A percentile compares a stretch with the other conserved stretches of the same genome.
Evolutionary conservation across 2,329 filamentous ascomycete genomes (phyloP).

Genomic region (Dactylellina haptotyla): DNA sequence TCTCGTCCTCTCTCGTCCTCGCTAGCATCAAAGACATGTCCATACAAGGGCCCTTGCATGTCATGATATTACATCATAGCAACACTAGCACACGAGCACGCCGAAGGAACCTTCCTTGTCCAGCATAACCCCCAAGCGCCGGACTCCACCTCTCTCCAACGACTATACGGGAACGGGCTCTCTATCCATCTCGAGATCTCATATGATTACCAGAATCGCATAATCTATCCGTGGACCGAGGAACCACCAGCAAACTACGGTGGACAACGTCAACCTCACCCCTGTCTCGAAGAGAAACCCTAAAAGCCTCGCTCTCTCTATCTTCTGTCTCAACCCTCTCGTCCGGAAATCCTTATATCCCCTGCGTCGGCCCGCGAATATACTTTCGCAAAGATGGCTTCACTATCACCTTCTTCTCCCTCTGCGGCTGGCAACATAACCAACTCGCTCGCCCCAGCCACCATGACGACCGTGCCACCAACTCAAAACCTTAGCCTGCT

Average conservation of each 20-base stretch:
- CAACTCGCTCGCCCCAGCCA: constrained; percentile 15
- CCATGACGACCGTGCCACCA: constrained; percentile 45
- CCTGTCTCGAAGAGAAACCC: constrained; percentile 13
- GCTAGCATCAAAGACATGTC: neutral
- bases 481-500: constrained; percentile 40
- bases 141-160: constrained; percentile 44
- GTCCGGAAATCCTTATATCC: no score
- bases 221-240: neutral
- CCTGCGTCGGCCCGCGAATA: neutral
- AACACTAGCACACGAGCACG: constrained; percentile 21
- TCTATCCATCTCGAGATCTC: neutral
- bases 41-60: constrained; percentile 42
- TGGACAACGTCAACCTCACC: neutral
- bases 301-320: constrained; percentile 8
- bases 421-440: constrained; percentile 11
- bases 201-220: constrained; percentile 3
- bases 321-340: no score
- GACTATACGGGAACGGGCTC: constrained; percentile 7
- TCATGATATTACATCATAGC: constrained; percentile 55
- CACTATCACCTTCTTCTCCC: constrained; percentile 18
- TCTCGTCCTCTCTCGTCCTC: neutral
- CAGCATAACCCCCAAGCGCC: constrained; percentile 23
- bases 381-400: constrained; percentile 37
- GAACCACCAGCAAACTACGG: neutral
- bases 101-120: constrained; percentile 51